Evolutionary conservation across 768 basidiomycete species (phyloP).

Genomic region (Dentipellis sp.): DNA sequence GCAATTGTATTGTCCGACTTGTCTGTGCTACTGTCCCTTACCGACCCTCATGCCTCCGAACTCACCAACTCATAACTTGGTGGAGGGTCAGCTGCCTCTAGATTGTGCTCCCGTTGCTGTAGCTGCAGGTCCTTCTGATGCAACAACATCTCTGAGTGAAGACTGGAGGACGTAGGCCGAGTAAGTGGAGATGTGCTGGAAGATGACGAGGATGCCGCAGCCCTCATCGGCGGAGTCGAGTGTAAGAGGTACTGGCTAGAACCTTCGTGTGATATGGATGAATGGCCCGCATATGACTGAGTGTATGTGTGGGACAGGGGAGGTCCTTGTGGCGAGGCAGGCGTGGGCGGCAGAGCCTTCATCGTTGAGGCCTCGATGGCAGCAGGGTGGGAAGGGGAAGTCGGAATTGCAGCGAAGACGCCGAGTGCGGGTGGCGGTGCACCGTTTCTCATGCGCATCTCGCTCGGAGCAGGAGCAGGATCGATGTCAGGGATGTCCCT

Average conservation of each 20-base stretch:
- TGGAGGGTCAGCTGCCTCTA: not conserved
- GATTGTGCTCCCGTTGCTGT: slow-evolving; percentile 16
- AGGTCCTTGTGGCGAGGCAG: not conserved
- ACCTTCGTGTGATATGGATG: no score
- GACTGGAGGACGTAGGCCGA: slow-evolving; percentile 6
- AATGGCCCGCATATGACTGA: no score
- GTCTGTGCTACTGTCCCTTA: no score
- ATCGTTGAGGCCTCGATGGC: not conserved
- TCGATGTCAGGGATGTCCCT: not conserved
- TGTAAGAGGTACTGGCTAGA: no score
- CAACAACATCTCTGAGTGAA: slow-evolving; percentile 28
- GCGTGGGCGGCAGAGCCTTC: not conserved
- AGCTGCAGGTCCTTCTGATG: slow-evolving; percentile 37
- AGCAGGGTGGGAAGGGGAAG: no score
- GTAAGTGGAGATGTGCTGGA: not conserved
- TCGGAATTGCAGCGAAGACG: not conserved
- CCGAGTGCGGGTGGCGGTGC: not conserved
- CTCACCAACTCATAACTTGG: not conserved
- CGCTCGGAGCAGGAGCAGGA: not conserved
- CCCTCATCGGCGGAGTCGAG: no score
- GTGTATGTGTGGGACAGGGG: not conserved
- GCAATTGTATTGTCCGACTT: not conserved
- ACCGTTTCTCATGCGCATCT: not conserved
- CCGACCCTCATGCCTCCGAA: no score
- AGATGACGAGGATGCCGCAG: not conserved